A percentile compares a stretch with the other conserved stretches of the same genome.
Conservation (phyloP, 495 filamentous ascomycete species). For the Chaetomidium leptoderma region DNA sequence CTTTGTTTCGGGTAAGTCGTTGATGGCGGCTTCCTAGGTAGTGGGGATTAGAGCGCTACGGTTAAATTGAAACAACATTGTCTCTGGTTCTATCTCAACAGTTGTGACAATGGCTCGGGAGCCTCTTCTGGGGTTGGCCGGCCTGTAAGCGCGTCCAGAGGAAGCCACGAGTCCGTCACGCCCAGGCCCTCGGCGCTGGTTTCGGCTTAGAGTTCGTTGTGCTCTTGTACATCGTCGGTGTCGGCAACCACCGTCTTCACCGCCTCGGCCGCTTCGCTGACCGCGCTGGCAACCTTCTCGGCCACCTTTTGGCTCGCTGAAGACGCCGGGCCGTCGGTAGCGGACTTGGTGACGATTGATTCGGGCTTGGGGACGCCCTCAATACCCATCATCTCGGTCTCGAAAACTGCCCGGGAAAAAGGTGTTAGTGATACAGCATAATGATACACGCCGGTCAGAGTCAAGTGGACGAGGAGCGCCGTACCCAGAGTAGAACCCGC, state of each 20-base stretch:
- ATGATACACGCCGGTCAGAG: background rate
- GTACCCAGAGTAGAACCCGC: constrained; percentile 67
- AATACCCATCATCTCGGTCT: constrained; percentile 88
- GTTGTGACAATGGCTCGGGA: background rate
- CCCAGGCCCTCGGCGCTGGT: background rate
- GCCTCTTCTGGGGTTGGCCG: background rate
- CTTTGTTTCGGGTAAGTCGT: constrained; percentile 37
- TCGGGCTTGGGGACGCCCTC: constrained; percentile 64
- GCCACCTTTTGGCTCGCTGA: constrained; percentile 40
- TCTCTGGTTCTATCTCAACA: background rate
- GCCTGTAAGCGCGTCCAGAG: background rate
- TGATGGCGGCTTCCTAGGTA: too few species aligned
- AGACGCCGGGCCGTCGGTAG: constrained; percentile 26
- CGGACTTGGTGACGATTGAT: constrained; percentile 42
- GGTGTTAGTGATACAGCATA: constrained; percentile 24
- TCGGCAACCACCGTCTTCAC: constrained; percentile 44
- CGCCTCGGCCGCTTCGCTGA: constrained; percentile 43
- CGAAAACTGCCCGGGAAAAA: constrained; percentile 58
- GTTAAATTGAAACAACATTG: background rate
- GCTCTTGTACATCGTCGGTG: constrained; percentile 49
- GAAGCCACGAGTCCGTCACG: background rate
- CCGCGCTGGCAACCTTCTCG: constrained; percentile 43
- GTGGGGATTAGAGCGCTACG: background rate
- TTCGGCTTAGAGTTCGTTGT: constrained; percentile 47
- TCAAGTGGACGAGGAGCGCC: constrained; percentile 12